Evolutionary conservation across 2,329 filamentous ascomycete genomes (phyloP), one percentile per base, ranked within the genome.

Genomic region (Didymella pinodella): DNA sequence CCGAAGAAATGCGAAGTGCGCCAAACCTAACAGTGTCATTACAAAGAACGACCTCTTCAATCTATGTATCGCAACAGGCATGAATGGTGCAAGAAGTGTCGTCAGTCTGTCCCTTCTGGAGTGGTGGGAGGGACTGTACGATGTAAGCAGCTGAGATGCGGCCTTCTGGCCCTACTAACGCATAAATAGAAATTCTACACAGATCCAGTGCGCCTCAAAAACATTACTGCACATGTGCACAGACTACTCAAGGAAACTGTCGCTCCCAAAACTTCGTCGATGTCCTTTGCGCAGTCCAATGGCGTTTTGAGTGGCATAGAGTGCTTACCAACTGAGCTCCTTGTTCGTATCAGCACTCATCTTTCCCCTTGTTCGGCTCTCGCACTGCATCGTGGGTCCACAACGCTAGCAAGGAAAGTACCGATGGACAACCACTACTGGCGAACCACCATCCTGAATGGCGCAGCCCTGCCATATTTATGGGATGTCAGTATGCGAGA

Each of bases 371-470:
- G 44, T 12, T 64, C 65, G 1, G 57, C 61, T 20, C 49, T 73
- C 18, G 58, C 62, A 12, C 31, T 74, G 14, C 67, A 68, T 22
- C 54, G 55, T n/a, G 61, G 63, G 8, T 71, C 68, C 0, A 68
- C 61, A 43, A 32, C 54, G 1, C 51, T 72, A n/a, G 58, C 65
- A 11, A 29, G 26, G 7, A 70, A 65, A 20, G 43, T 69, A 7
- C 63, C 57, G 11, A 54, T 73, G 16, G 58, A 72, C 40, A 61
- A 68, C n/a, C 51, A 54, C 2, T 74, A 71, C 47, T 74, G 71
- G 70, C 62, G 65, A 16, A 57, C 63, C 12, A 63, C 57, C 6
- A 56, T 74, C n/a, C 48, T 61, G 12, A 52, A 60, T 10, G 67
- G 69, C 25, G 66, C 49, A 22, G 49, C 68, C 11, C 58, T 71